Base-by-base conservation (phyloP, 2,329 filamentous ascomycete species). In the Aureobasidium sp. region DNA sequence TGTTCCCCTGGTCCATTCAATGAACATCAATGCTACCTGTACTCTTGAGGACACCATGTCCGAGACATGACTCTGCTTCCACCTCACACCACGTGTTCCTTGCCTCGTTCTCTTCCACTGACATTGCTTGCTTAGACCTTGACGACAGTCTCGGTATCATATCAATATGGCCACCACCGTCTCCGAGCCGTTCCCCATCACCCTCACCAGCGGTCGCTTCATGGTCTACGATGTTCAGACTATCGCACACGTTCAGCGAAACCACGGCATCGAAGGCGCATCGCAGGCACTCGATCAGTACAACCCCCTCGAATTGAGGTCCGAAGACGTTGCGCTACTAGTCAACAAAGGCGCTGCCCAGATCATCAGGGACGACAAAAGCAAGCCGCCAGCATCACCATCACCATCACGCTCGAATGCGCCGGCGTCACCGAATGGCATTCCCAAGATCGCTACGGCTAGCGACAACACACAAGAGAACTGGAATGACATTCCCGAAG, bases 221-320 rank as follows among this genome's bases (percentile, higher is more conserved):
- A 84, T 97, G 65, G 80, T 99, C 68, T 97, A 97, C 79, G 91
- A 96, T 73, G 84, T 91, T 69, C 84, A 91, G 71, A 85, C 87
- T 66, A 88, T 91, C 63, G 86, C 88, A 68, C 83, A 87, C 72
- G 80, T 96, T 65, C 89, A 94, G 67, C 86, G 89, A 65, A 80
- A 85, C 69, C 84, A 96, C 77, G 87, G 90, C 73, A 91, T 96
- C 69, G 92, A 89, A 70, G 91, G 90, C 8, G 86, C 96, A 34
- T 93, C 94, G 1, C 92, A 97, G 75, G 87, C 90, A 61, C 91
- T 92, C 6, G 92, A 95, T 68, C 94, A 99, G 76, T 97, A 96
- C 76, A 78, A 97, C 53, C 94, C 94, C 2, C 78, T 97, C 31
- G 89, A 97, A 78, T 80, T 99, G 45, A 90, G 94, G 78, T 87